Base-by-base conservation (phyloP, 306 rosid genomes). In the Rubus parviflorus region DNA sequence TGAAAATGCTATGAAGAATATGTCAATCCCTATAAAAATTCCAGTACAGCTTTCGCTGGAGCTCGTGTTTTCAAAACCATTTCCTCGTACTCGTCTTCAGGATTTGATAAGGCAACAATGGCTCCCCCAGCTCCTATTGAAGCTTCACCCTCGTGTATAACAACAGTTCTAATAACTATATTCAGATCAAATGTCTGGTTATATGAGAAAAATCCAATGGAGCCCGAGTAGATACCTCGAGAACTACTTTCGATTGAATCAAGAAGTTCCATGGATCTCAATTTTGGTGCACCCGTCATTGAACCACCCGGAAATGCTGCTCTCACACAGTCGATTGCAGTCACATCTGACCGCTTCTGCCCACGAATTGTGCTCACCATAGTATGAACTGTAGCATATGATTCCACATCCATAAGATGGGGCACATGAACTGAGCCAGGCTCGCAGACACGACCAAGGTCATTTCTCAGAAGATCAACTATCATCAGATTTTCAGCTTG, bases 121-220 rank as follows among this genome's bases (percentile, higher is more conserved):
- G 98, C 99, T 47, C 99, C 99, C 83, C 99, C 99, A n/a, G 97
- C 99, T 73, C 99, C 99, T 14, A 92, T 91, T 17, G 99, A 92
- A 80, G 96, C 99, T 81, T 96, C 97, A 72, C 90, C 94, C 72
- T 87, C 85, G 23, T 89, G 94, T 78, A 96, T 64, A 61, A 96
- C 87, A 30, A 92, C 83, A 16, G 99, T 96, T 87, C 99, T 87
- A 80, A 96, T 96, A 51, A 92, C 99, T 74, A 96, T 92, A 77
- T 96, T 96, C 22, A 96, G 89, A 92, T 96, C 99, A 66, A 96
- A 96, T 20, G 98, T 91, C 80, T 91, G 92, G 71, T 90, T 89
- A 75, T 92, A 96, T 4, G 99, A 96, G 81, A 96, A 89, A 57
- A 84, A 96, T n/a, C 99, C 98, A 54, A 96, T 91, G 83, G 89